Conservation (phyloP, 2,329 filamentous ascomycete genomes). For the Fusarium austroafricanum region DNA sequence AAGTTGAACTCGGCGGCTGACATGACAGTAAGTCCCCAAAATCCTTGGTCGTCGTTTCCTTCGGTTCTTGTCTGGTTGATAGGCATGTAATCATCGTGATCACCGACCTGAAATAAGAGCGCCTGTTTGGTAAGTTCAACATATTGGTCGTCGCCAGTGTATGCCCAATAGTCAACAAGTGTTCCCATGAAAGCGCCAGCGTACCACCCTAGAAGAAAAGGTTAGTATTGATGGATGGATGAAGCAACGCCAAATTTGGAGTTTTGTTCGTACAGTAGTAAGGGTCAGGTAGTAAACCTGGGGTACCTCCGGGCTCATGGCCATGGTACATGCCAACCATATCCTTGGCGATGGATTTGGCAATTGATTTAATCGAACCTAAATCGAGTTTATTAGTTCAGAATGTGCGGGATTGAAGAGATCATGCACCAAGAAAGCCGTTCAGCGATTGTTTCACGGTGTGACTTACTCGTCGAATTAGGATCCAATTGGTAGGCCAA, state of each 20-base stretch:
- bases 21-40: constrained; percentile 79
- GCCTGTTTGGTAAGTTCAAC: constrained; percentile 75
- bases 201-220: constrained; percentile 69
- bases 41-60: constrained; percentile 81
- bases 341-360: constrained; percentile 64
- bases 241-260: not conserved
- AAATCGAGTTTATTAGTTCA: constrained; percentile 3
- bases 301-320: constrained; percentile 61
- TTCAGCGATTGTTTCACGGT: constrained; percentile 1
- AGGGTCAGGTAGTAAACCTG: constrained; percentile 63
- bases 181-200: constrained; percentile 77
- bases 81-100: constrained; percentile 81
- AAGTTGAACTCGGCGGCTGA: constrained; percentile 77
- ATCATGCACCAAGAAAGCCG: not conserved
- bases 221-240: constrained; percentile 8
- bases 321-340: constrained; percentile 59
- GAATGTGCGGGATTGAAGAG: not conserved
- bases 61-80: constrained; percentile 74
- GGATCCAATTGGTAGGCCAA: constrained; percentile 53
- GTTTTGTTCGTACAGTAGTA: constrained; percentile 63
- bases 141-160: constrained; percentile 78
- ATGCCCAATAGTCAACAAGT: constrained; percentile 86
- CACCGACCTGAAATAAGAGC: constrained; percentile 79
- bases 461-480: constrained; percentile 51
- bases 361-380: constrained; percentile 64